Conservation (phyloP, 768 basidiomycete genomes). For the Omphalotus guepiniiformis region DNA sequence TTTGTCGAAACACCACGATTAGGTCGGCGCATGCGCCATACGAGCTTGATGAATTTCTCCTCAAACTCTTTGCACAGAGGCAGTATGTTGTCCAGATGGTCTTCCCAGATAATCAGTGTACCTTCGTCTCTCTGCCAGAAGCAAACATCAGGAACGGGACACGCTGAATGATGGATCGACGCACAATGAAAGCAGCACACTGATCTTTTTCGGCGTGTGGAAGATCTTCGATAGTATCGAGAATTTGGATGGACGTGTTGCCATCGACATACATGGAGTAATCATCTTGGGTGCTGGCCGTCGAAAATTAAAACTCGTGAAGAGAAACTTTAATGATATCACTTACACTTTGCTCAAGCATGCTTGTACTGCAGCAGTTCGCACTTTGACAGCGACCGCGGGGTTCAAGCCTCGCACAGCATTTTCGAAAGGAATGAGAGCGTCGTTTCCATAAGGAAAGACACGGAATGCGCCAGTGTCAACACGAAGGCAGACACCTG, state of each 20-base stretch:
- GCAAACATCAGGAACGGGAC: too few species aligned
- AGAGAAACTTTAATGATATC: too few species aligned
- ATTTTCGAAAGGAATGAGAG: constrained; percentile 73
- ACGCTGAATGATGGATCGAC: too few species aligned
- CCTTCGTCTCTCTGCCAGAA: constrained; percentile 3
- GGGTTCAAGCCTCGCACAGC: constrained; percentile 76
- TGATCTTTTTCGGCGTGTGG: constrained; percentile 85
- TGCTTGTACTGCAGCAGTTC: constrained; percentile 73
- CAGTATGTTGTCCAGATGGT: constrained; percentile 65
- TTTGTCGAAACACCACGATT: too few species aligned
- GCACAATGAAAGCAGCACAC: constrained; percentile 82
- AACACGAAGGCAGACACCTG: constrained; percentile 72
- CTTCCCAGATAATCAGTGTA: constrained; percentile 77
- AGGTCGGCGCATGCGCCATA: too few species aligned
- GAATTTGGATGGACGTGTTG: constrained; percentile 81
- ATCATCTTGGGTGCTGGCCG: constrained; percentile 44
- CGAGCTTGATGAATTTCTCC: constrained; percentile 73
- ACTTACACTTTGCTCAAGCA: constrained; percentile 38
- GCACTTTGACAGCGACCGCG: constrained; percentile 76
- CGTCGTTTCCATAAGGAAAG: constrained; percentile 78
- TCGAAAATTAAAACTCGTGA: too few species aligned
- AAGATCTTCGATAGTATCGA: constrained; percentile 62
- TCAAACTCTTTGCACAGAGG: constrained; percentile 70
- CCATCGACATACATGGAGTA: constrained; percentile 66
- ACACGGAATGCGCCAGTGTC: constrained; percentile 81